Evolutionary conservation across 2,329 filamentous ascomycete species (phyloP).

Genomic region (Diaporthe eres): DNA sequence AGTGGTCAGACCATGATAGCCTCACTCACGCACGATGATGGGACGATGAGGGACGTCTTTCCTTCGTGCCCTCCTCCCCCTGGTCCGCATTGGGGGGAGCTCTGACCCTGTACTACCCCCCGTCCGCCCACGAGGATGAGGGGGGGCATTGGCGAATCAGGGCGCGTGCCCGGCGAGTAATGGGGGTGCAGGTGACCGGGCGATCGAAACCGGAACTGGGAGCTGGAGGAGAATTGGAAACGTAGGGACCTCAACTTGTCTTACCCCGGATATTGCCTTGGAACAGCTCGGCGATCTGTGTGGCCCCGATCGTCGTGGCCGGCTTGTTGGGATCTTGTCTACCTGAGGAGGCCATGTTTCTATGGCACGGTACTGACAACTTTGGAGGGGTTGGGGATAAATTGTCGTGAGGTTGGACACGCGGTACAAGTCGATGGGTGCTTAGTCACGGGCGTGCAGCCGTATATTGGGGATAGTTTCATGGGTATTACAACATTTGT

Average conservation of each 20-base stretch:
- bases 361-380: not conserved
- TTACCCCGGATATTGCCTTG: conserved; percentile 42
- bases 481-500: conserved; percentile 1
- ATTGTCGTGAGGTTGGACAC: not conserved
- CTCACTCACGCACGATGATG: conserved; percentile 24
- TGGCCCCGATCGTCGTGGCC: conserved; percentile 34
- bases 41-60: not conserved
- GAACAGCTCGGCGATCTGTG: conserved; percentile 41
- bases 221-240: conserved; percentile 7
- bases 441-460: conserved; percentile 30
- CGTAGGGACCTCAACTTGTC: conserved; percentile 33
- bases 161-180: not conserved
- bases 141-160: conserved; percentile 24
- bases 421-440: not conserved
- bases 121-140: not conserved
- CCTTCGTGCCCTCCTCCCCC: not conserved
- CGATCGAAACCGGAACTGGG: conserved; percentile 31
- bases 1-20: conserved; percentile 34
- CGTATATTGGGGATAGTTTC: not conserved
- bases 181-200: conserved; percentile 31
- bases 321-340: conserved; percentile 25
- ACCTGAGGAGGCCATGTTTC: conserved; percentile 25
- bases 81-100: conserved; percentile 9
- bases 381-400: not conserved
- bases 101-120: conserved; percentile 15